phyloP scores from a whole-genome alignment of 2,329 filamentous ascomycete species.

The Colletotrichum viniferum region DNA sequence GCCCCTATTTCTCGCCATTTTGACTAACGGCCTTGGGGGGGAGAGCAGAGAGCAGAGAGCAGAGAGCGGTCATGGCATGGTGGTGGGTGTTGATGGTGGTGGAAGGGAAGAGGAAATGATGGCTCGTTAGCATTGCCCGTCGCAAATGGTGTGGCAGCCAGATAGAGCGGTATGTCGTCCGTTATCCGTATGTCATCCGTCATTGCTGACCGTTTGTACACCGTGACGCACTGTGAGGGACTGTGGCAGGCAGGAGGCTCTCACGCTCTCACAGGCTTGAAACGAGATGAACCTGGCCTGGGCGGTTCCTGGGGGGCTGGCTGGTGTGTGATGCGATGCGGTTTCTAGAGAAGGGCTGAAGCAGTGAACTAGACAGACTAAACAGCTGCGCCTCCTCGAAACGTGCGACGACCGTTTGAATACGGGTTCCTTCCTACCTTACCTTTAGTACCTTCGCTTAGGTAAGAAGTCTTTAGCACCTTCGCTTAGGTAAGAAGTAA shows the following conservation, averaged over 20 bases:
- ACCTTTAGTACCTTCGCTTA: no score
- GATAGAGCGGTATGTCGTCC: background rate
- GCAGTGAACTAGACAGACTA: background rate
- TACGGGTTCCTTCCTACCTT: background rate
- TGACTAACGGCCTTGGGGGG: background rate
- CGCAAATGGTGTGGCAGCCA: background rate
- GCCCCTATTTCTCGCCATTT: slow-evolving; percentile 14
- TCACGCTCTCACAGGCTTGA: slow-evolving; percentile 13
- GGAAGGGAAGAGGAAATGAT: background rate
- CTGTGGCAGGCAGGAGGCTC: background rate
- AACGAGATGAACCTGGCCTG: slow-evolving; percentile 16
- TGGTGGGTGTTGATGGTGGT: background rate
- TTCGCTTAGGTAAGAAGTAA: no score
- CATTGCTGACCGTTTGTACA: background rate
- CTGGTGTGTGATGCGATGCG: background rate
- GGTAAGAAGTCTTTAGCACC: no score
- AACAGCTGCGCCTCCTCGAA: background rate
- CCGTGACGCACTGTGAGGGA: background rate
- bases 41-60: background rate
- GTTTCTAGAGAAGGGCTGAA: background rate
- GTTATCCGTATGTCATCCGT: no score
- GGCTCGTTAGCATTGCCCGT: background rate
- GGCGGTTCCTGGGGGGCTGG: background rate
- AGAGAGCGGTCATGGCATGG: background rate
- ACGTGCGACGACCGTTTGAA: background rate